A percentile compares a stretch with the other conserved stretches of the same genome.
phyloP scores from a whole-genome alignment of 1,284 basidiomycete species.

The Apiotrichum montevideense region DNA sequence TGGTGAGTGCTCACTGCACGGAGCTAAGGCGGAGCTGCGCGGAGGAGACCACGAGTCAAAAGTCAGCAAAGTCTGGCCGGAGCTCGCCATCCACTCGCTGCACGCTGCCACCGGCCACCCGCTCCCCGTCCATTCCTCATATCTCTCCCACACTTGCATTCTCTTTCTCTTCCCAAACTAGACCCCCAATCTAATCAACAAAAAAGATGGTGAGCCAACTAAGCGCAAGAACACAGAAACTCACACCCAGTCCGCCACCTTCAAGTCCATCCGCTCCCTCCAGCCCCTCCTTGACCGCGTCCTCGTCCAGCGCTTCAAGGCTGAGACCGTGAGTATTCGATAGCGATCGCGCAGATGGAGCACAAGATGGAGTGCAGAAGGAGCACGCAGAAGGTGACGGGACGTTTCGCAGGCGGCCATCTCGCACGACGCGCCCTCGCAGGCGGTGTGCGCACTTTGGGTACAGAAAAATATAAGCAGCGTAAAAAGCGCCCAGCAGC shows the following conservation, averaged over 20 bases:
- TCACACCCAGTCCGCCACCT: slow-evolving; percentile 53
- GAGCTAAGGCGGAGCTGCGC: not conserved
- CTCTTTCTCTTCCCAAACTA: not conserved
- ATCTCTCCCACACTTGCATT: not conserved
- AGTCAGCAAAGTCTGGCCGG: too few relatives aligned
- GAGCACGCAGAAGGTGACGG: too few relatives aligned
- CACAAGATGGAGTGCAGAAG: too few relatives aligned
- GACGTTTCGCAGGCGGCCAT: too few relatives aligned
- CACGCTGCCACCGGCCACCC: too few relatives aligned
- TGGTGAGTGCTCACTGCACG: not conserved
- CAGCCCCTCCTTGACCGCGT: slow-evolving; percentile 93
- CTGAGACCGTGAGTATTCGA: slow-evolving; percentile 63
- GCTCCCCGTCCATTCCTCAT: not conserved
- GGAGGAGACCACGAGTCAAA: not conserved
- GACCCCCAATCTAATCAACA: slow-evolving; percentile 5
- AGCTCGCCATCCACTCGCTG: too few relatives aligned
- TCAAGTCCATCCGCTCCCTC: slow-evolving; percentile 89
- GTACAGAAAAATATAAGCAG: too few relatives aligned
- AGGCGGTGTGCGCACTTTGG: too few relatives aligned
- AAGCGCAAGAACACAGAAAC: slow-evolving; percentile 1
- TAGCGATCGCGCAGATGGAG: not conserved
- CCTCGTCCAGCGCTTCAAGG: slow-evolving; percentile 93
- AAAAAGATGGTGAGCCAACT: slow-evolving; percentile 13
- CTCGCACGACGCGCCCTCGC: too few relatives aligned
- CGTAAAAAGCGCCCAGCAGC: too few relatives aligned